Evolutionary conservation across 768 basidiomycete genomes (phyloP).

Genomic region (Suillus placidus): DNA sequence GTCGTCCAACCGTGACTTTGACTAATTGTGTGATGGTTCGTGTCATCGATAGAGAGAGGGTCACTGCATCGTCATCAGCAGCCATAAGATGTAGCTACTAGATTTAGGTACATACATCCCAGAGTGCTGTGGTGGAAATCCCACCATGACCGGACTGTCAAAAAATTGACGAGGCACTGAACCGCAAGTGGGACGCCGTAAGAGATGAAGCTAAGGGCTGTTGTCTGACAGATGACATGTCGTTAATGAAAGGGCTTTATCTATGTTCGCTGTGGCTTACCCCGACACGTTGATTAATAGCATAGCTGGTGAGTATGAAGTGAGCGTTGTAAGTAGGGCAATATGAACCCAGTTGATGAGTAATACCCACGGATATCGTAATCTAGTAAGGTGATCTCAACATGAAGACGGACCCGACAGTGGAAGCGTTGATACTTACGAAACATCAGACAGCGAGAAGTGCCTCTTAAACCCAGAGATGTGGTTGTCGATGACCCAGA

Average conservation of each 20-base stretch:
- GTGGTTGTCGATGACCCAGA: conserved; percentile 55
- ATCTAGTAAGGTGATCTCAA: conserved; percentile 27
- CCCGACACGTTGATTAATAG: conserved; percentile 67
- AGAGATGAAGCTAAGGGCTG: conserved; percentile 47
- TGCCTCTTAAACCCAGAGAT: conserved; percentile 72
- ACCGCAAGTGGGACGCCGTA: conserved; percentile 62
- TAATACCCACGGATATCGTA: conserved; percentile 41
- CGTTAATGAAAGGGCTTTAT: conserved; percentile 3
- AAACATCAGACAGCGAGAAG: conserved; percentile 77
- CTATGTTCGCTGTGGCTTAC: conserved; percentile 37
- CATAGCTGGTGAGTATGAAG: conserved; percentile 44
- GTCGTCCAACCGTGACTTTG: conserved; percentile 87
- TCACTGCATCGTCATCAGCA: conserved; percentile 43
- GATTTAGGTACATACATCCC: conserved; percentile 23
- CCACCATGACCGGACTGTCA: conserved; percentile 84
- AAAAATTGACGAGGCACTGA: conserved; percentile 65
- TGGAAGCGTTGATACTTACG: conserved; percentile 47
- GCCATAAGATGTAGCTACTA: neutral
- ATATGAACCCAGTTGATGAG: neutral
- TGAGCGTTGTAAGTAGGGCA: neutral
- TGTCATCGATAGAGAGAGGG: conserved; percentile 72
- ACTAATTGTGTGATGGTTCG: conserved; percentile 79
- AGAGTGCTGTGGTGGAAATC: conserved; percentile 75
- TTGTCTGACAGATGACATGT: conserved; percentile 31
- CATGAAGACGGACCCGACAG: conserved; percentile 6